Conservation (phyloP, 83 land plant genomes). For the Isoetes engelmannii region DNA sequence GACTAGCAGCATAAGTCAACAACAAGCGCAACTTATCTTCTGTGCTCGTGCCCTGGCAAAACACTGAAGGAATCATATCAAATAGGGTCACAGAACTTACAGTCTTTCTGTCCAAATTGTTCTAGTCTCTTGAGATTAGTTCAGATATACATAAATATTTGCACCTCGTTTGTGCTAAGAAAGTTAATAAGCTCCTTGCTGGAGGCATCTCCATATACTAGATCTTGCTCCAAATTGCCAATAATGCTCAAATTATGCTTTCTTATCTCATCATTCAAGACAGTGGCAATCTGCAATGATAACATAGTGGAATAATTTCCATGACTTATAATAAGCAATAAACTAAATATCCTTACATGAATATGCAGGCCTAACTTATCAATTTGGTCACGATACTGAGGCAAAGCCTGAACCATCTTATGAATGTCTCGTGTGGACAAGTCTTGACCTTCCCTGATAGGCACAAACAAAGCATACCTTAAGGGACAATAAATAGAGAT, state of each 20-base stretch:
- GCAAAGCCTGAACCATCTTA: constrained; percentile 93
- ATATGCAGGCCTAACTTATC: constrained; percentile 94
- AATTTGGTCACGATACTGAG: constrained; percentile 88
- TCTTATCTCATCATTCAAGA: constrained; percentile 56
- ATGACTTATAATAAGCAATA: too few relatives aligned
- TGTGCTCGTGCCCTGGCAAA: constrained; percentile 56
- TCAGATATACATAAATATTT: constrained; percentile 6
- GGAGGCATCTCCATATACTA: constrained; percentile 96
- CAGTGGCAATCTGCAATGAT: constrained; percentile 77
- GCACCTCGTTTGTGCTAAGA: constrained; percentile 71
- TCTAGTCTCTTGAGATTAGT: background rate
- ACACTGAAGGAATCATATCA: background rate
- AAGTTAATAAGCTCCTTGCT: constrained; percentile 80
- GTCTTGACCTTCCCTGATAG: constrained; percentile 65
- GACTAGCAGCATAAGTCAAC: constrained; percentile 86
- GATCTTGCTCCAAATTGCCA: constrained; percentile 84
- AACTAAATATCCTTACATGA: constrained; percentile 46
- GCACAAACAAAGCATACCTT: background rate
- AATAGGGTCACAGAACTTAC: constrained; percentile 1
- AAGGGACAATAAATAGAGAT: too few relatives aligned
- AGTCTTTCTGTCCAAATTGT: background rate
- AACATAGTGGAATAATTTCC: background rate
- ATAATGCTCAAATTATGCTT: constrained; percentile 54
- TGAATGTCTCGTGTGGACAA: constrained; percentile 88
- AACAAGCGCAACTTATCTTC: constrained; percentile 83